Evolutionary conservation across 306 rosid genomes (phyloP), one percentile per base, ranked within the genome.

Genomic region (Abrus precatorius): DNA sequence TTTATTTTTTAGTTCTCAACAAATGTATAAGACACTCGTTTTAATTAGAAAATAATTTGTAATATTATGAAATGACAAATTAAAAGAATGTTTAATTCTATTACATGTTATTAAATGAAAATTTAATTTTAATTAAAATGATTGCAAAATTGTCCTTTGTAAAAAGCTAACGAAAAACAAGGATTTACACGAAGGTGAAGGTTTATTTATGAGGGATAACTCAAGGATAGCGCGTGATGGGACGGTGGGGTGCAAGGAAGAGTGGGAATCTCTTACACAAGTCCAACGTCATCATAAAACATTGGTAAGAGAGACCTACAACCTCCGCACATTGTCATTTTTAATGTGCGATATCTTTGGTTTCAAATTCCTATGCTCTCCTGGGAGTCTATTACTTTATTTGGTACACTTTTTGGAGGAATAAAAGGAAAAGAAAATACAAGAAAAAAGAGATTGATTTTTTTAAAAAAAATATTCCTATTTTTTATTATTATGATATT

Each of bases 241-340:
- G n/a, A 56, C 20, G 56, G 43, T 30, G 6, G 3, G 28, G 2
- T 3, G 28, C 62, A 29, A 30, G 0, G 5, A n/a, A 36, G 52
- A 38, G 13, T 6, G 33, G 34, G 85, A 85, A 78, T 82, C 84
- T 85, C 77, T 66, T 68, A 55, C 83, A 76, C 34, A 47, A 20
- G 7, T 57, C 69, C 85, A 65, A 72, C 81, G 85, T 85, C 84
- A 81, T 70, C 84, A 38, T 75, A 71, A 33, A 8, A 69, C 67
- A 44, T 75, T 62, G 44, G 48, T 59, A 5, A 62, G 10, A 36
- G 60, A 64, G 7, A 68, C 52, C 36, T 55, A 33, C 52, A 7
- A 7, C 63, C 36, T 59, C 48, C 59, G 5, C 33, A 68, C 70
- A 30, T 5, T 72, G 67, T 65, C 80, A 54, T 66, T 33, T 54